These are phyloP conservation scores for Dactylellina haptotyla DNA, from an alignment of 2,329 filamentous ascomycete genomes.

Conservation along the genomic window DNA sequence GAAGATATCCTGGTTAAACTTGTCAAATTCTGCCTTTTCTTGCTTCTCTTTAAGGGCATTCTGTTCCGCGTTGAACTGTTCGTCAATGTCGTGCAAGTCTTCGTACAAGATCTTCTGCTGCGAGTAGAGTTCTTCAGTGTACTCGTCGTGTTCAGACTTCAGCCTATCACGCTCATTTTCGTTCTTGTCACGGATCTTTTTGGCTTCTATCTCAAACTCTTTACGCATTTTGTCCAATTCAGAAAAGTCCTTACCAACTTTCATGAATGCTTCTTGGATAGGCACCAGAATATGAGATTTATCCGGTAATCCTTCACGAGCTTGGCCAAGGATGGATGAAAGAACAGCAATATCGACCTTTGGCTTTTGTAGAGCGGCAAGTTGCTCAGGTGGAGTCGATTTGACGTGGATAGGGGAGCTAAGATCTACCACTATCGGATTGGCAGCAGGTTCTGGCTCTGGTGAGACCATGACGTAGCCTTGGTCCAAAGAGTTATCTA, in stretches of 20 bases:
- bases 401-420: slow-evolving; percentile 38
- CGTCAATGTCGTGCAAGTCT: slow-evolving; percentile 58
- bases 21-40: slow-evolving; percentile 58
- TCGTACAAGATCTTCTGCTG: slow-evolving; percentile 58
- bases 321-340: slow-evolving; percentile 40
- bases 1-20: slow-evolving; percentile 58
- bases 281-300: slow-evolving; percentile 31
- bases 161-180: slow-evolving; percentile 55
- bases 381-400: slow-evolving; percentile 29
- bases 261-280: slow-evolving; percentile 35
- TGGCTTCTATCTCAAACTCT: slow-evolving; percentile 55
- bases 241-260: slow-evolving; percentile 57
- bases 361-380: slow-evolving; percentile 15
- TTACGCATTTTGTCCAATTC: slow-evolving; percentile 56
- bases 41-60: slow-evolving; percentile 56
- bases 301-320: slow-evolving; percentile 32
- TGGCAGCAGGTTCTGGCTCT: slow-evolving; percentile 19
- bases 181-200: slow-evolving; percentile 55
- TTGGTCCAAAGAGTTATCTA: slow-evolving; percentile 26
- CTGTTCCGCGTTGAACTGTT: slow-evolving; percentile 57
- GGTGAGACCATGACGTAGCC: slow-evolving; percentile 51
- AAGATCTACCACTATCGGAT: slow-evolving; percentile 24
- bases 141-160: slow-evolving; percentile 57
- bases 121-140: slow-evolving; percentile 56
- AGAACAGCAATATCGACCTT: slow-evolving; percentile 36